A percentile compares a stretch with the other conserved stretches of the same genome.
phyloP scores from a whole-genome alignment of 768 basidiomycete genomes.

The Amanita thiersii region DNA sequence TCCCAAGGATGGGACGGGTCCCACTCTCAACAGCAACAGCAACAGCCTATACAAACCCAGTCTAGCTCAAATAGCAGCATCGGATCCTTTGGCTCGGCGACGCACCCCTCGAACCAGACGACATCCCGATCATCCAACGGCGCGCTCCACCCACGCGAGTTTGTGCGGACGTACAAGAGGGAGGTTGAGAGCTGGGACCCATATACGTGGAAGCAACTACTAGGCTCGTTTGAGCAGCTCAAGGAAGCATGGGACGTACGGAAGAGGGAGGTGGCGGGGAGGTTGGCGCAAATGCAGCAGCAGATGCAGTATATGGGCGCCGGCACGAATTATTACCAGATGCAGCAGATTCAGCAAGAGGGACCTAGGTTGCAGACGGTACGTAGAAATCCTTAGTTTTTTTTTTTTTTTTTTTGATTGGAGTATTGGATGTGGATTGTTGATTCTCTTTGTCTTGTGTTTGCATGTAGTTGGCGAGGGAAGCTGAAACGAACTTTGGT shows the following conservation, averaged over 20 bases:
- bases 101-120: slow-evolving; percentile 10
- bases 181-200: slow-evolving; percentile 68
- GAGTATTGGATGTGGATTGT: neutral
- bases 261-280: slow-evolving; percentile 45
- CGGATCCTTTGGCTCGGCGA: slow-evolving; percentile 8
- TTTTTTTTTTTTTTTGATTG: slow-evolving; percentile 4
- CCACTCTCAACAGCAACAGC: slow-evolving; percentile 14
- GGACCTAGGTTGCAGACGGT: slow-evolving; percentile 51
- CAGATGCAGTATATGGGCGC: slow-evolving; percentile 32
- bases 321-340: slow-evolving; percentile 34
- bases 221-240: slow-evolving; percentile 54
- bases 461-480: slow-evolving; percentile 45
- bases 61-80: slow-evolving; percentile 12
- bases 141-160: slow-evolving; percentile 59
- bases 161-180: slow-evolving; percentile 54
- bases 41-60: slow-evolving; percentile 12
- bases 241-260: slow-evolving; percentile 58
- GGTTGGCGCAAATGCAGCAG: slow-evolving; percentile 35
- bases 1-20: slow-evolving; percentile 32
- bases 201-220: slow-evolving; percentile 64
- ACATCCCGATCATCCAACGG: slow-evolving; percentile 24
- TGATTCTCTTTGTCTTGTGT: slow-evolving; percentile 2
- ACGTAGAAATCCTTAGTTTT: slow-evolving; percentile 17
- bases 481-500: slow-evolving; percentile 49
- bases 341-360: slow-evolving; percentile 45